These are phyloP conservation scores for Lomentospora prolificans DNA, from an alignment of 2,329 filamentous ascomycete species.

Conservation along the genomic window DNA sequence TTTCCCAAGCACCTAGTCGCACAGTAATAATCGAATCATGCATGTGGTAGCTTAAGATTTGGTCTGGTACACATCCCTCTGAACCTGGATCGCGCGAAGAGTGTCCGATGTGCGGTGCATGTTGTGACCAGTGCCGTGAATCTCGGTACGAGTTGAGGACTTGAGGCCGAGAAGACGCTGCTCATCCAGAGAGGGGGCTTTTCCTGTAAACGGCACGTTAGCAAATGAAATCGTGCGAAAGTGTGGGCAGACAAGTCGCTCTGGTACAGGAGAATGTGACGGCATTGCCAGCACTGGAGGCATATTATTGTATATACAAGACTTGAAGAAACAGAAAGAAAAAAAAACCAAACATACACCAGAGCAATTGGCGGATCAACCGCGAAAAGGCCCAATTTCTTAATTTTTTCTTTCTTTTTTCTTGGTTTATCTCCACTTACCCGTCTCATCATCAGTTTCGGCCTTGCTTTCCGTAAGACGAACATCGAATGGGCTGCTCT, in stretches of 20 bases:
- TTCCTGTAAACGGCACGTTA: background rate
- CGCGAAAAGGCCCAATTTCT: too few species aligned
- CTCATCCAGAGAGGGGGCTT: background rate
- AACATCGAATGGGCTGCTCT: background rate
- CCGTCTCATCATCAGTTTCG: background rate
- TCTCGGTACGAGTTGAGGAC: background rate
- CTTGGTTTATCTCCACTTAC: background rate
- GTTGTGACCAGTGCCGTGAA: background rate
- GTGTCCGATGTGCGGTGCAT: background rate
- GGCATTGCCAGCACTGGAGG: too few species aligned
- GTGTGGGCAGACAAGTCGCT: background rate
- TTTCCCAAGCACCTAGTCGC: too few species aligned
- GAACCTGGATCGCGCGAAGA: background rate
- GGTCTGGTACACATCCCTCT: background rate
- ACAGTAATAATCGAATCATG: too few species aligned
- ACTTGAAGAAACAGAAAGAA: background rate
- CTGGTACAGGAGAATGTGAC: too few species aligned
- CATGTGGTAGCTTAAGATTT: background rate
- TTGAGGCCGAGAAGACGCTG: background rate
- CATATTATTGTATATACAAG: background rate
- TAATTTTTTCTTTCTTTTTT: background rate
- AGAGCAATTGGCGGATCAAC: too few species aligned
- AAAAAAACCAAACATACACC: background rate
- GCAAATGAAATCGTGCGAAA: background rate
- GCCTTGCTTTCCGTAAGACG: background rate